Percentiles rank a stretch among this genome's conserved stretches.
phyloP scores from a whole-genome alignment of 495 filamentous ascomycete species.

The Tetracladium setigerum region DNA sequence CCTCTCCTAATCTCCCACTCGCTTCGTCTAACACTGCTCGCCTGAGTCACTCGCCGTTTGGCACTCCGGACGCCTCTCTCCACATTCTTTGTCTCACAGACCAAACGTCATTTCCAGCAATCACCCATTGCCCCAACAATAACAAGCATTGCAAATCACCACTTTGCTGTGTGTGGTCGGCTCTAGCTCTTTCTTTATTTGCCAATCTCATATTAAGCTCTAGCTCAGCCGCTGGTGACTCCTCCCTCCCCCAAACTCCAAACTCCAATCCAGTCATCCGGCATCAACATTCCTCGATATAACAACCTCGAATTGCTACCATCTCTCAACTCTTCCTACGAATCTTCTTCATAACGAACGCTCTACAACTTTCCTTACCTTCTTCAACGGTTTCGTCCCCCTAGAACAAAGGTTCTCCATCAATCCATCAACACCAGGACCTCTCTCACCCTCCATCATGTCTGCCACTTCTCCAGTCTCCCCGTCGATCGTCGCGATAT shows the following conservation, averaged over 20 bases:
- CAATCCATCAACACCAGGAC: not conserved
- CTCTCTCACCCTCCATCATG: slow-evolving; percentile 3
- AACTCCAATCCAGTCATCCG: slow-evolving; percentile 16
- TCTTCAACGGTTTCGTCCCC: too few relatives aligned
- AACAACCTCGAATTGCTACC: not conserved
- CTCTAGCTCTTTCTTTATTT: slow-evolving; percentile 4
- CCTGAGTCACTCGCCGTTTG: not conserved
- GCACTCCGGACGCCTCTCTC: not conserved
- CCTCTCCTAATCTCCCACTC: not conserved
- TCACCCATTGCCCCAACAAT: too few relatives aligned
- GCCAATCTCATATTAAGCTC: not conserved
- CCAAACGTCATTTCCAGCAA: too few relatives aligned
- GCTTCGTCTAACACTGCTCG: not conserved
- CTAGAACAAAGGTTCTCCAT: too few relatives aligned
- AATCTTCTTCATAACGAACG: not conserved
- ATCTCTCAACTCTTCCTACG: slow-evolving; percentile 3
- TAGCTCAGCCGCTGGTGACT: slow-evolving; percentile 3
- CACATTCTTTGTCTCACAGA: too few relatives aligned
- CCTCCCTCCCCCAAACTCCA: not conserved
- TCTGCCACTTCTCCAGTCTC: slow-evolving; percentile 1
- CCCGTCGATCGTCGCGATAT: slow-evolving; percentile 14
- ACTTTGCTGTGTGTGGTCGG: slow-evolving; percentile 19
- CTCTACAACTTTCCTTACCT: not conserved
- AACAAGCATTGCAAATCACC: not conserved
- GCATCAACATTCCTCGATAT: slow-evolving; percentile 7